Conservation (phyloP, 495 filamentous ascomycete species). For the Hypoxylon fuscum region DNA sequence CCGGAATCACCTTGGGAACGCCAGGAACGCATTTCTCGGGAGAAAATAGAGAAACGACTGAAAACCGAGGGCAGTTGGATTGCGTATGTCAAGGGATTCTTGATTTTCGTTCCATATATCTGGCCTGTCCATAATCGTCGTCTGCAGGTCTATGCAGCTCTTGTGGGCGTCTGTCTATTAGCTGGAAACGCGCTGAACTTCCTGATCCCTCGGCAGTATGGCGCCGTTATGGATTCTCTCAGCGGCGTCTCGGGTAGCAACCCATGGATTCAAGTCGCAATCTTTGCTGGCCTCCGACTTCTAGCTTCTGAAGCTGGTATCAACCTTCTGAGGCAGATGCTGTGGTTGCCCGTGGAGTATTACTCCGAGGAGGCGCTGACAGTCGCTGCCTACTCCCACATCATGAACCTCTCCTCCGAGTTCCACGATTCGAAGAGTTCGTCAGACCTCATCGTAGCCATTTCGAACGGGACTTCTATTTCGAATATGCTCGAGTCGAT, state of each 20-base stretch:
- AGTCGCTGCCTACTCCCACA: conserved; percentile 73
- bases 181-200: conserved; percentile 68
- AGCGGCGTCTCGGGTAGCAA: conserved; percentile 48
- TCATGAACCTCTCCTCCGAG: conserved; percentile 81
- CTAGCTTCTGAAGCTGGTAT: conserved; percentile 66
- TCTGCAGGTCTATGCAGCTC: conserved; percentile 64
- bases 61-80: conserved; percentile 71
- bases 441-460: conserved; percentile 73
- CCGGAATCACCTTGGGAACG: conserved; percentile 60
- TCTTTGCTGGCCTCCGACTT: conserved; percentile 65
- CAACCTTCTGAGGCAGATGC: conserved; percentile 61
- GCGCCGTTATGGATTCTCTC: conserved; percentile 67
- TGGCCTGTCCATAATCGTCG: conserved; percentile 66
- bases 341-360: conserved; percentile 74
- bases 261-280: conserved; percentile 63
- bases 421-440: conserved; percentile 80
- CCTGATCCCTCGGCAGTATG: conserved; percentile 72
- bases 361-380: conserved; percentile 69
- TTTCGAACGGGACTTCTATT: conserved; percentile 70
- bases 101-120: conserved; percentile 70
- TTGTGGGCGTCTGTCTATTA: conserved; percentile 70
- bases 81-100: conserved; percentile 68
- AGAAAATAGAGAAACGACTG: conserved; percentile 64
- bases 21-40: conserved; percentile 58
- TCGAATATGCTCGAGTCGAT: conserved; percentile 71